phyloP scores from a whole-genome alignment of 179 eudicot species.

The Camellia oleifera region DNA sequence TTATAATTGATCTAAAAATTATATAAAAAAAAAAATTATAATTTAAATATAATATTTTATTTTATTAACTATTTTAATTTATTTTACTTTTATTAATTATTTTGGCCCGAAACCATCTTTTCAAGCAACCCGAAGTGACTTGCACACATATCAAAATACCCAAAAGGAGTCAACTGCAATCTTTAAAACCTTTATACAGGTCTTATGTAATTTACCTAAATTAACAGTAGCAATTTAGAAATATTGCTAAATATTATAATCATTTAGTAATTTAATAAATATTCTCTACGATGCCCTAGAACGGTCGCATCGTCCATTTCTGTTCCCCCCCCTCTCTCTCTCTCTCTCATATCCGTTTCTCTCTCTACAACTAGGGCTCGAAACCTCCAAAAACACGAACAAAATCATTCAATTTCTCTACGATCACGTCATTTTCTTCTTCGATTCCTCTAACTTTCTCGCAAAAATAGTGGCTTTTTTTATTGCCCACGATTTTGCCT shows the following conservation, averaged over 20 bases:
- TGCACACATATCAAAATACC: not conserved
- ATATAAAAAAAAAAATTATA: no score
- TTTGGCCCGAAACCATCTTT: no score
- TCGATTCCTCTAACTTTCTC: not conserved
- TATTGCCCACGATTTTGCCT: slow-evolving; percentile 23
- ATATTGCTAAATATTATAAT: not conserved
- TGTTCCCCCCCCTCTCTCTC: not conserved
- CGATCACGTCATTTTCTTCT: not conserved
- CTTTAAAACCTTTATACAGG: not conserved
- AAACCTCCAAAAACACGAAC: not conserved
- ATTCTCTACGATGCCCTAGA: not conserved
- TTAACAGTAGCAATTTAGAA: not conserved
- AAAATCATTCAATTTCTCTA: not conserved
- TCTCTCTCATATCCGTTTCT: not conserved
- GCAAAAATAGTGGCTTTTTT: slow-evolving; percentile 27
- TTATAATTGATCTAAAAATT: no score
- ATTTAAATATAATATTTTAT: no score
- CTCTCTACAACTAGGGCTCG: not conserved
- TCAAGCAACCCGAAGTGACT: no score
- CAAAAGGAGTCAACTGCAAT: not conserved
- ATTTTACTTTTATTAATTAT: no score
- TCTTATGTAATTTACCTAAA: not conserved
- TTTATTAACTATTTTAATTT: no score
- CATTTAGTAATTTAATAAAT: not conserved
- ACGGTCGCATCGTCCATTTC: not conserved